These are phyloP conservation scores for Sarcodon aspratus DNA, from an alignment of 768 basidiomycete species.

Conservation along the genomic window DNA sequence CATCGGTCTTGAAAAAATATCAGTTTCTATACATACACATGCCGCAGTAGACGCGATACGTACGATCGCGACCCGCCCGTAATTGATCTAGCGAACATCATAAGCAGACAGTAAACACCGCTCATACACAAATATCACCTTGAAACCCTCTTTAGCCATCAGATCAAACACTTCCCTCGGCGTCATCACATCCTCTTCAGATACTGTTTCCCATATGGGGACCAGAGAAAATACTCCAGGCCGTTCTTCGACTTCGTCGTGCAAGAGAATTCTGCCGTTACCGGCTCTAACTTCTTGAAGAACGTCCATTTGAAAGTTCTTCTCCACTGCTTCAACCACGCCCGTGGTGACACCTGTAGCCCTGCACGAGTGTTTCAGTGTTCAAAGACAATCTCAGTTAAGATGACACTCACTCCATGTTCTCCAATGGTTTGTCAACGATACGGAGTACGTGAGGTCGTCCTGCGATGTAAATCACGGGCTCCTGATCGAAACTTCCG, in stretches of 20 bases:
- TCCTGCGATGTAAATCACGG: slow-evolving; percentile 83
- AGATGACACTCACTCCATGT: slow-evolving; percentile 65
- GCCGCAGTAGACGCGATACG: slow-evolving; percentile 5
- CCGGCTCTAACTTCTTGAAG: slow-evolving; percentile 65
- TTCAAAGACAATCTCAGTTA: neutral
- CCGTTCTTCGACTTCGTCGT: slow-evolving; percentile 92
- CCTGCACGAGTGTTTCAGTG: slow-evolving; percentile 26
- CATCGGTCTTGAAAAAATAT: slow-evolving; percentile 63
- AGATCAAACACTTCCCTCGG: slow-evolving; percentile 72
- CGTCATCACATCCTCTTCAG: slow-evolving; percentile 76
- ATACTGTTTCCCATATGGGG: slow-evolving; percentile 88
- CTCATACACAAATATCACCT: slow-evolving; percentile 26
- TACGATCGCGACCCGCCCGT: slow-evolving; percentile 85
- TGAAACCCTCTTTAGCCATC: slow-evolving; percentile 69
- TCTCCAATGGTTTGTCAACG: slow-evolving; percentile 80
- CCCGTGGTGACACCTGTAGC: slow-evolving; percentile 89
- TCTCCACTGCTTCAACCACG: slow-evolving; percentile 88
- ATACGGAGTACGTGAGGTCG: slow-evolving; percentile 86
- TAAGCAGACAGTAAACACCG: neutral
- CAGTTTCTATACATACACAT: neutral
- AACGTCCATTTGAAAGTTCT: slow-evolving; percentile 79
- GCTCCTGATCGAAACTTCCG: slow-evolving; percentile 45
- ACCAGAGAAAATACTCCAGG: slow-evolving; percentile 86
- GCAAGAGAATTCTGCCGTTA: slow-evolving; percentile 74
- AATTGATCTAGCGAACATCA: slow-evolving; percentile 49